These are phyloP conservation scores for Aspergillus terreus DNA, from an alignment of 2,329 filamentous ascomycete species.

Conservation along the genomic window DNA sequence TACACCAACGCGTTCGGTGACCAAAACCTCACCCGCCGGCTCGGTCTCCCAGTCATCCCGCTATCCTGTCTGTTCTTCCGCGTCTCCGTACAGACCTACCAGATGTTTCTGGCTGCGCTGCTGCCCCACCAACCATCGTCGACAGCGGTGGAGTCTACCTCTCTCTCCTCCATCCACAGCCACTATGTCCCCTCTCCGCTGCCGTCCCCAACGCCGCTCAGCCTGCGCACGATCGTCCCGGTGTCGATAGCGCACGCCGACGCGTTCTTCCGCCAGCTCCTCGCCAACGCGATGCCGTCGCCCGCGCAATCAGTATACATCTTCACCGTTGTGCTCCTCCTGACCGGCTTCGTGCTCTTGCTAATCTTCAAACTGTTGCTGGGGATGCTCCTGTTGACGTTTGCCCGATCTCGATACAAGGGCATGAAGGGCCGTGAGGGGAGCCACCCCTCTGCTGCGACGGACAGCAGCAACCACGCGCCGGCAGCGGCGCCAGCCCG, in stretches of 20 bases:
- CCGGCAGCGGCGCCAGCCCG: slow-evolving; percentile 23
- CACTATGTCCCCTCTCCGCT: slow-evolving; percentile 57
- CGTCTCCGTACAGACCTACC: slow-evolving; percentile 90
- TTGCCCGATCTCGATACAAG: slow-evolving; percentile 73
- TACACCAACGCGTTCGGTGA: slow-evolving; percentile 94
- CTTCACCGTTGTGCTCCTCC: slow-evolving; percentile 74
- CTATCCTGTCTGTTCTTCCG: slow-evolving; percentile 92
- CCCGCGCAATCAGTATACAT: slow-evolving; percentile 40
- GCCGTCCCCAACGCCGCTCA: slow-evolving; percentile 62
- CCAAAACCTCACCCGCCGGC: slow-evolving; percentile 80
- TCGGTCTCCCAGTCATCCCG: slow-evolving; percentile 87
- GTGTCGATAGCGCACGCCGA: slow-evolving; percentile 51
- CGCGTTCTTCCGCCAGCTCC: slow-evolving; percentile 34
- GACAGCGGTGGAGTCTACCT: slow-evolving; percentile 31
- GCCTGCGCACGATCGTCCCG: slow-evolving; percentile 50
- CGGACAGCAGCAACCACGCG: slow-evolving; percentile 15
- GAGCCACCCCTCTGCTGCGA: slow-evolving; percentile 8
- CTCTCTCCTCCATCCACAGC: slow-evolving; percentile 42
- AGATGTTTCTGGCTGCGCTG: slow-evolving; percentile 93
- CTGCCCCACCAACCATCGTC: slow-evolving; percentile 65
- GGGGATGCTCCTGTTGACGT: slow-evolving; percentile 80
- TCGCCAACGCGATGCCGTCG: slow-evolving; percentile 42
- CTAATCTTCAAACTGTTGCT: slow-evolving; percentile 80
- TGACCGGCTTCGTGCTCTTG: slow-evolving; percentile 78
- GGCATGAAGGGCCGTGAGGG: slow-evolving; percentile 70